phyloP scores from a whole-genome alignment of 2,329 filamentous ascomycete species.

The Colletotrichum sp. region DNA sequence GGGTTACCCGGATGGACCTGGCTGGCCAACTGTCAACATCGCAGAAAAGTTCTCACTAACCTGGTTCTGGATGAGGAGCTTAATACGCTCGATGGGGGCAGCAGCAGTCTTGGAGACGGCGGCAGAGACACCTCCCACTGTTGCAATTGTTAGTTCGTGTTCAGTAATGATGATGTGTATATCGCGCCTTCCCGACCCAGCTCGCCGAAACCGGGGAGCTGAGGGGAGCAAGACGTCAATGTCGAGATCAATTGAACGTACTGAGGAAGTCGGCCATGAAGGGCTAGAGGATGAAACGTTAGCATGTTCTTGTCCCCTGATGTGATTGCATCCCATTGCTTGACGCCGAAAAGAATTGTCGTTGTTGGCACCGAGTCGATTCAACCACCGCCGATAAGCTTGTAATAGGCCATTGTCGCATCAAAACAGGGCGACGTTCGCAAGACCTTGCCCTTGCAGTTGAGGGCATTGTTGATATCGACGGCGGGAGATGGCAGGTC shows the following conservation, averaged over 20 bases:
- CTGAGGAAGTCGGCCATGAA: constrained; percentile 99
- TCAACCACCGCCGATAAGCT: neutral
- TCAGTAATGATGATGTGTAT: neutral
- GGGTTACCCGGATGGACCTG: neutral
- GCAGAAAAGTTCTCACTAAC: constrained; percentile 59
- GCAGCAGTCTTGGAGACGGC: constrained; percentile 99
- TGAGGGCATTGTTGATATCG: constrained; percentile 1
- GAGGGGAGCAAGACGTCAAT: neutral
- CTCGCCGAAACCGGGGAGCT: neutral
- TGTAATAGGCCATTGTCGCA: neutral
- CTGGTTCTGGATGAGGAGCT: constrained; percentile 99
- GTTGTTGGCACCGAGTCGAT: neutral
- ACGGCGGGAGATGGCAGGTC: neutral
- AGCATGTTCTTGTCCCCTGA: constrained; percentile 26
- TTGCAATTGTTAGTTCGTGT: constrained; percentile 32
- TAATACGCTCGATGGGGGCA: constrained; percentile 99
- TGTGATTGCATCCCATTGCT: neutral
- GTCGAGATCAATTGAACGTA: constrained; percentile 61
- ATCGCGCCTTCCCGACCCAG: neutral
- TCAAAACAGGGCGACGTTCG: neutral
- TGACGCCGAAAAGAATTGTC: neutral
- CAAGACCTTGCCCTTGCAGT: neutral
- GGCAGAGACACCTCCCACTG: constrained; percentile 99
- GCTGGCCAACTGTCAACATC: neutral
- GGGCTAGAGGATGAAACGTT: constrained; percentile 62